These are phyloP conservation scores for Suhomyces maxii DNA, from an alignment of 1,139 yeast species.

Conservation along the genomic window DNA sequence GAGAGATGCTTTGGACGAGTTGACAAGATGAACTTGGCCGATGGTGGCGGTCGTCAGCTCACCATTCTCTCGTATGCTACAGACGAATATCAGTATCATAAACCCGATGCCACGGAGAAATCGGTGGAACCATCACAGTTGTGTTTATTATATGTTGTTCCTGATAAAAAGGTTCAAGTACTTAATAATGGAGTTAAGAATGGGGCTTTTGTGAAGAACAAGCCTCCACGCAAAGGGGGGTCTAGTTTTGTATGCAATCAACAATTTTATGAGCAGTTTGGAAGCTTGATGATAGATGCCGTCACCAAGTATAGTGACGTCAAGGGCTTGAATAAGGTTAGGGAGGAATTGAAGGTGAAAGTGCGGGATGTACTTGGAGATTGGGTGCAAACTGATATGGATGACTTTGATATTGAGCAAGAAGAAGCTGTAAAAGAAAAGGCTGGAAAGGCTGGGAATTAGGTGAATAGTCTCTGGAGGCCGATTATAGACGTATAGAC, in stretches of 20 bases:
- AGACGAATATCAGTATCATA: slow-evolving; percentile 29
- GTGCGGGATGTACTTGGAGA: slow-evolving; percentile 25
- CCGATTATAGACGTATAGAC: too few relatives aligned
- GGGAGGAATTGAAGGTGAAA: slow-evolving; percentile 25
- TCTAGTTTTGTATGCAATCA: slow-evolving; percentile 42
- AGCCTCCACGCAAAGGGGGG: slow-evolving; percentile 47
- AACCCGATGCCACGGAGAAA: slow-evolving; percentile 16
- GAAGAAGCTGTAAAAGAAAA: too few relatives aligned
- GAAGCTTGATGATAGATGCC: slow-evolving; percentile 9
- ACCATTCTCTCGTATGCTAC: slow-evolving; percentile 22
- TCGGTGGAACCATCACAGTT: slow-evolving; percentile 34
- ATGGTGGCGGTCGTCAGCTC: slow-evolving; percentile 15
- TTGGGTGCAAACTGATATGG: slow-evolving; percentile 35
- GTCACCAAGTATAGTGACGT: slow-evolving; percentile 24
- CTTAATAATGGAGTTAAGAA: slow-evolving; percentile 55
- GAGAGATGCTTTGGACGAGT: slow-evolving; percentile 48
- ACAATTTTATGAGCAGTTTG: slow-evolving; percentile 21
- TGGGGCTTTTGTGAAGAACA: slow-evolving; percentile 48
- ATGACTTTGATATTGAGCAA: slow-evolving; percentile 27
- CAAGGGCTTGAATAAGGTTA: slow-evolving; percentile 22
- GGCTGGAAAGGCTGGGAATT: too few relatives aligned
- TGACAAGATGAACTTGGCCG: neutral
- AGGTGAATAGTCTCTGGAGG: too few relatives aligned
- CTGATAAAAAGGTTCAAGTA: slow-evolving; percentile 34
- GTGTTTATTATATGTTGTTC: slow-evolving; percentile 35